Conservation (phyloP, 1,139 yeast species). For the Chernovozyma sophiae-reginae region DNA sequence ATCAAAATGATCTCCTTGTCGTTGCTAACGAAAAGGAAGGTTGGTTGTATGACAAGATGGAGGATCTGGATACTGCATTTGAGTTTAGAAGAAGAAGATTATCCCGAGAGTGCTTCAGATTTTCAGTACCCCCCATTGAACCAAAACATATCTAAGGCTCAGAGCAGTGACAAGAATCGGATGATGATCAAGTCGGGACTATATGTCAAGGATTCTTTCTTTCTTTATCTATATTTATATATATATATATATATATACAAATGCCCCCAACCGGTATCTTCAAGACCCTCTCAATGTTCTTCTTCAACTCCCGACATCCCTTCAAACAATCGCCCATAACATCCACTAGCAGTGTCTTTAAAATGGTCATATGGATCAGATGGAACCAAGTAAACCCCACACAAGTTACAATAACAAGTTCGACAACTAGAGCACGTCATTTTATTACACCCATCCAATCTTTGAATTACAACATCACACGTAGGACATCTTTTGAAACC, state of each 20-base stretch:
- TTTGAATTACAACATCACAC: constrained; percentile 52
- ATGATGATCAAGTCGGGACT: too few species aligned
- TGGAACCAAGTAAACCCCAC: constrained; percentile 41
- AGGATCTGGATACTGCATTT: constrained; percentile 20
- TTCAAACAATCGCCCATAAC: constrained; percentile 52
- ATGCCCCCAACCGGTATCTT: too few species aligned
- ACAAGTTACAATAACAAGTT: constrained; percentile 52
- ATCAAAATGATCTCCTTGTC: constrained; percentile 15
- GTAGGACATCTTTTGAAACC: constrained; percentile 51
- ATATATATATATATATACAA: too few species aligned
- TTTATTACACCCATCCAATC: constrained; percentile 65
- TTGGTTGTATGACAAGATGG: constrained; percentile 37
- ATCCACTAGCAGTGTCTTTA: constrained; percentile 34
- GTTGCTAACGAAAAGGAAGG: constrained; percentile 42
- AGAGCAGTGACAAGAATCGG: too few species aligned
- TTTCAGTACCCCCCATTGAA: constrained; percentile 38
- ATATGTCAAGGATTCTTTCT: too few species aligned
- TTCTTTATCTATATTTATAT: too few species aligned
- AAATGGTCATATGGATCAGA: constrained; percentile 55
- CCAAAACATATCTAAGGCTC: constrained; percentile 10
- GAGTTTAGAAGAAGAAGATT: constrained; percentile 56
- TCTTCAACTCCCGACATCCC: constrained; percentile 45
- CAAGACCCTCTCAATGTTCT: not conserved
- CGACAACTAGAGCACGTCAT: constrained; percentile 56
- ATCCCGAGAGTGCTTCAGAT: constrained; percentile 46